Percentiles rank a stretch among this genome's conserved stretches.
Evolutionary conservation across 192 early-diverging fungal species (phyloP).

Genomic region (Piromyces sp.): DNA sequence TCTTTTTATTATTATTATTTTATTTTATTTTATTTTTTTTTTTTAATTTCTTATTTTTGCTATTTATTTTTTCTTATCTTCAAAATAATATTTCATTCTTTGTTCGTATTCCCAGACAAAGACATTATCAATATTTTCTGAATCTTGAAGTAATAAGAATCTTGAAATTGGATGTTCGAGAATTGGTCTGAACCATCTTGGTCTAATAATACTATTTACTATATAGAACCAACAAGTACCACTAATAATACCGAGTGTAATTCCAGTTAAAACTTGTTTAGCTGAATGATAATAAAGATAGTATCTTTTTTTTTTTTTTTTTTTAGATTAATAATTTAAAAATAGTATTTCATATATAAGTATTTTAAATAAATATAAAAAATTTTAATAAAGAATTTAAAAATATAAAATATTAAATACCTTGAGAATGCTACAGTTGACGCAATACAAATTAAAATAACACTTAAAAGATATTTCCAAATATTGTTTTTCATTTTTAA

Average conservation of each 20-base stretch:
- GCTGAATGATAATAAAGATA: not conserved
- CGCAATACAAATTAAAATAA: not conserved
- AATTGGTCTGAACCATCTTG: not conserved
- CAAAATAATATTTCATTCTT: not conserved
- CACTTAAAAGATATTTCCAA: not conserved
- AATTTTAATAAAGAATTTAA: too few species aligned
- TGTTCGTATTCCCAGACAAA: not conserved
- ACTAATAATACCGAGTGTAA: not conserved
- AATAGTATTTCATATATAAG: too few species aligned
- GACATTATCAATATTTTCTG: not conserved
- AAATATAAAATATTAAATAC: not conserved
- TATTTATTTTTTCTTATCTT: not conserved
- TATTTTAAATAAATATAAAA: too few species aligned
- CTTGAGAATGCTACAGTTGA: not conserved
- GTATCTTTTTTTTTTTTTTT: not conserved
- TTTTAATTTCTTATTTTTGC: not conserved
- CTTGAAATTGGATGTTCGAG: not conserved
- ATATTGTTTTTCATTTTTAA: not conserved
- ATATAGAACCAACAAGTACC: not conserved
- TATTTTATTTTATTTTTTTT: not conserved
- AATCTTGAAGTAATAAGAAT: not conserved
- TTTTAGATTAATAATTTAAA: too few species aligned
- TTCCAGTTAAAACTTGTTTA: not conserved
- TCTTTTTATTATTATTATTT: too few species aligned
- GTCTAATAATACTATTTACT: not conserved